Evolutionary conservation across 1,284 basidiomycete genomes (phyloP), one percentile per base, ranked within the genome.

Genomic region (Coniferiporia sulphurascens): DNA sequence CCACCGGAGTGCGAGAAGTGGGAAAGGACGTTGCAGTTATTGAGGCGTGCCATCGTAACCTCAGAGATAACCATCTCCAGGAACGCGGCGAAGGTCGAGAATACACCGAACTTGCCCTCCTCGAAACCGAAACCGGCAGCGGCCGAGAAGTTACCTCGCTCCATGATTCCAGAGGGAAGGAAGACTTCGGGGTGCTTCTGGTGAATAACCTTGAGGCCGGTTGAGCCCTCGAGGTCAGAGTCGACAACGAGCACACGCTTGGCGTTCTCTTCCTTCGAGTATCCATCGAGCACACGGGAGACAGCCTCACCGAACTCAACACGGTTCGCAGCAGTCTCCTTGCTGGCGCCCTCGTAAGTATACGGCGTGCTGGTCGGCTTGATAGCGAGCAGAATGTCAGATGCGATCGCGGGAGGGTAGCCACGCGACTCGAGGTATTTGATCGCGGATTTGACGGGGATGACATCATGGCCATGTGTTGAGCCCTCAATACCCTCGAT

Each of bases 1-100:
- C 87, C 87, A 68, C 91, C 91, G 38, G 89, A 87, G 74, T 93
- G 91, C 22, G 90, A 93, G 76, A 93, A 93, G 74, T 93, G 91
- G 68, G 80, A 87, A 34, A 93, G 80, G 15, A 93, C 84, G 68
- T 93, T 93, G 77, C 89, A 90, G 68, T 87, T 81, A 73, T 93
- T 93, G 68, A 93, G 72, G 57, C 90, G 82, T 15, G 91, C 91
- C 91, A 93, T 93, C n/a, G 91, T 93, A 59, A 92, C 76, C 70
- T 93, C 91, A 1, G 90, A 92, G 61, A 93, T 73, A 60, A 89
- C 76, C 91, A 93, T 93, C 78, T 93, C 91, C 62, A 92, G 76
- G 78, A 93, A 93, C 4, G 91, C 91, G 52, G 87, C 89, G 75
- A 93, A 93, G 4, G 91, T 93, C 21, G 88, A 91, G 77, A 90